Evolutionary conservation across 2,329 filamentous ascomycete species (phyloP), one percentile per base, ranked within the genome.

Genomic region (Paecilomyces sp.): DNA sequence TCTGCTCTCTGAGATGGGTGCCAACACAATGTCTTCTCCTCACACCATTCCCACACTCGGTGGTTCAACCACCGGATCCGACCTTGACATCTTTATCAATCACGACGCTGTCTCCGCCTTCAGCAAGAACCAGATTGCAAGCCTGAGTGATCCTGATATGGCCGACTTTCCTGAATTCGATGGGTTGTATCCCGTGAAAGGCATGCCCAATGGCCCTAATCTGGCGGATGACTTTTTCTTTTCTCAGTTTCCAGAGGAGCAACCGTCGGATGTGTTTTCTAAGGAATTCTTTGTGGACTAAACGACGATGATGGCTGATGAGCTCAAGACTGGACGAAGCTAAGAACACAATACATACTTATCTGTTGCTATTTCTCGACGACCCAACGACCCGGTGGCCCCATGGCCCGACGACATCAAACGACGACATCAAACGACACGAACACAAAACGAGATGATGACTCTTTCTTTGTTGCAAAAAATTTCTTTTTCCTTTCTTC

Each of bases 61-160:
- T 7, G 70, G 70, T 56, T 72, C 72, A 3, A 68, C 72, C 0
- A 66, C 70, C 9, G 70, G 69, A 22, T 72, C 74, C 1, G 73
- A 76, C 34, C 70, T 78, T 18, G 76, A 77, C 60, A 69, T 77
- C 18, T 77, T 77, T 60, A 76, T 76, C 59, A 72, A 67, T 51
- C 70, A 73, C 61, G 71, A 73, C 56, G 60, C 69, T 25, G 65
- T 69, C 55, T 66, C 58, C 54, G 65, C 54, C n/a, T 72, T 66
- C 58, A 66, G 61, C 50, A 67, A 68, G 41, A 66, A 71, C 53
- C 70, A 74, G 18, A 70, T 75, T 25, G 66, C 67, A 13, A 63
- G 65, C 22, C 60, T 76, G 22, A 67, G 67, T 18, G 67, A 68
- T 24, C 62, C 68, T 9, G 65, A 68, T 22, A 65, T 74, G 62